These are phyloP conservation scores for grape (Vitis vinifera) DNA, from an alignment of 164 flowering plant species.

Conservation along the genomic window ASM3070453v1 NC_081812.1:15293001-15293500, in stretches of 20 bases:
- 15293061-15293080: conserved; percentile 3
- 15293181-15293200: too few species aligned
- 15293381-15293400: too few species aligned
- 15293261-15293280: too few species aligned
- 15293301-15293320: too few species aligned
- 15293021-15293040: conserved; percentile 12
- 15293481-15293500: conserved; percentile 21
- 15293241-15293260: too few species aligned
- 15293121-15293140: conserved; percentile 32
- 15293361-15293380: too few species aligned
- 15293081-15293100: conserved; percentile 9
- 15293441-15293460: not conserved
- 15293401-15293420: too few species aligned
- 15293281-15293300: too few species aligned
- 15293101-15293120: conserved; percentile 33
- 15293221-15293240: too few species aligned
- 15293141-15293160: not conserved
- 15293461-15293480: not conserved
- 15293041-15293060: conserved; percentile 6
- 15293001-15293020: conserved; percentile 32
- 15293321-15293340: too few species aligned
- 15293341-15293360: too few species aligned
- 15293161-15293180: too few species aligned
- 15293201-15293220: not conserved
- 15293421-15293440: not conserved